phyloP scores from a whole-genome alignment of 176 grass and related monocot species.

The Bothriochloa decipiens region DNA sequence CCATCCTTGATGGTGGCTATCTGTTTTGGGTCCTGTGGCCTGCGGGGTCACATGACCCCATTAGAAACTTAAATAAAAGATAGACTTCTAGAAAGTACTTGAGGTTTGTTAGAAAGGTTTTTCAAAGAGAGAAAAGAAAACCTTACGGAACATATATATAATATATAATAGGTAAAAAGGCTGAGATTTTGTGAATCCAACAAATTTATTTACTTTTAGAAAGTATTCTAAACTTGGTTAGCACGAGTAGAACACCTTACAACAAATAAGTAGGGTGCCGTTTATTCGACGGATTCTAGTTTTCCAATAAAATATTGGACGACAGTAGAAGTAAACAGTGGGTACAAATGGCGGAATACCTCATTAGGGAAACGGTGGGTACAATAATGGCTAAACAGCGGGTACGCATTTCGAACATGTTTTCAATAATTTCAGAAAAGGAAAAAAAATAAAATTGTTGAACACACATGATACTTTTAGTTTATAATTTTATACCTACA shows the following conservation, averaged over 20 bases:
- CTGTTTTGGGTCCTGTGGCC: conserved; percentile 29
- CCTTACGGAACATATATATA: not conserved
- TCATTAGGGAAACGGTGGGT: not conserved
- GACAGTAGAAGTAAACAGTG: not conserved
- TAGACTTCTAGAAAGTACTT: conserved; percentile 19
- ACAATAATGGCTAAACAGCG: too few species aligned
- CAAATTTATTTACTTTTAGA: conserved; percentile 17
- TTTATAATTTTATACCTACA: not conserved
- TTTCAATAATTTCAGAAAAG: too few species aligned
- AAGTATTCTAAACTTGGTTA: conserved; percentile 12
- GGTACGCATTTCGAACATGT: not conserved
- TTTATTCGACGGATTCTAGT: conserved; percentile 1
- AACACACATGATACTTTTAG: too few species aligned
- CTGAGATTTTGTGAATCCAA: not conserved
- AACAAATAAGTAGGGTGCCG: not conserved
- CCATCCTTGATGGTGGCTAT: conserved; percentile 50
- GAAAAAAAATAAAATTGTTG: not conserved
- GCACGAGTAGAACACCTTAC: not conserved
- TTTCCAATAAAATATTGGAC: too few species aligned
- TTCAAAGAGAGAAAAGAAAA: conserved; percentile 21
- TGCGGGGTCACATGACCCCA: conserved; percentile 31
- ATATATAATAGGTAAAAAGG: not conserved
- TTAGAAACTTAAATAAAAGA: conserved; percentile 45
- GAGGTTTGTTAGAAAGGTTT: conserved; percentile 31
- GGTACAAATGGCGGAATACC: not conserved